Evolutionary conservation across 306 rosid species (phyloP).

Genomic region (Begonia peltatifolia): DNA sequence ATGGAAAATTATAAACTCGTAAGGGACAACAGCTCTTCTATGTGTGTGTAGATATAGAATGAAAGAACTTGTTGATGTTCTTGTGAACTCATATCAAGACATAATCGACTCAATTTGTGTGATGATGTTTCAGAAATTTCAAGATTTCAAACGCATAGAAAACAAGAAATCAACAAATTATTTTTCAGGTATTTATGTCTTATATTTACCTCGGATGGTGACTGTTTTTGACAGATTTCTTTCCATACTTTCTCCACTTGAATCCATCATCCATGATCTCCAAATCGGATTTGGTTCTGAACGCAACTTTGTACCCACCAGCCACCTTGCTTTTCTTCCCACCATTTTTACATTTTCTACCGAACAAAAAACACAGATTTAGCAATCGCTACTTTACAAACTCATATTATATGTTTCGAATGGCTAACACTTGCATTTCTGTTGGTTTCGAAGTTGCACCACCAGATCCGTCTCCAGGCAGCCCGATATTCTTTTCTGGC

Average conservation of each 20-base stretch:
- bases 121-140: not conserved
- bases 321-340: conserved; percentile 16
- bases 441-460: conserved; percentile 17
- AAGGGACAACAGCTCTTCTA: no score
- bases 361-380: not conserved
- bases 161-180: no score
- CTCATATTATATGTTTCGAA: not conserved
- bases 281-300: conserved; percentile 49
- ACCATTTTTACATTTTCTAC: conserved; percentile 22
- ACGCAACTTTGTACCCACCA: conserved; percentile 31
- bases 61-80: no score
- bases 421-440: conserved; percentile 19
- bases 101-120: no score
- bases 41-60: no score
- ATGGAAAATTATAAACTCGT: no score
- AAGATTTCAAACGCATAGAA: not conserved
- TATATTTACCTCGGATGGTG: conserved; percentile 40
- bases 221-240: conserved; percentile 52
- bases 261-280: conserved; percentile 77
- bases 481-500: conserved; percentile 19
- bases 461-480: conserved; percentile 14
- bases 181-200: not conserved
- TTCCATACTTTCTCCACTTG: conserved; percentile 84
- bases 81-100: no score
- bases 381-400: not conserved